phyloP scores from a whole-genome alignment of 1,284 basidiomycete species.

The Heterobasidion occidentale region DNA sequence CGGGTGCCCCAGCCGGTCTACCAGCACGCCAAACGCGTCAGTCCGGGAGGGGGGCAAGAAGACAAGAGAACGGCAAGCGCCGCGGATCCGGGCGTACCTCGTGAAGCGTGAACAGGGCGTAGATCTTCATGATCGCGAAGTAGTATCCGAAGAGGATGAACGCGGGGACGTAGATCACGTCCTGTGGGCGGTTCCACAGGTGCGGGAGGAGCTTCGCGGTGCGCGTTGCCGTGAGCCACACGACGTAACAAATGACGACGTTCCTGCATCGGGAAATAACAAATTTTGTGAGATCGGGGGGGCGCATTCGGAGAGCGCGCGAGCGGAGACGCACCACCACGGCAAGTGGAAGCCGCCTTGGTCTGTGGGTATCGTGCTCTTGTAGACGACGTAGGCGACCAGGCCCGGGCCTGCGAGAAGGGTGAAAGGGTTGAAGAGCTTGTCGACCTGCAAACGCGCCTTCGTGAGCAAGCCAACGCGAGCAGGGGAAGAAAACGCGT shows the following conservation, averaged over 20 bases:
- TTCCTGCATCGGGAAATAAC: conserved; percentile 42
- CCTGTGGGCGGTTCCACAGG: conserved; percentile 77
- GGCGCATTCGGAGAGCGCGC: conserved; percentile 3
- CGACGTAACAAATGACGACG: conserved; percentile 64
- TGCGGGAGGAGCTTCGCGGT: conserved; percentile 86
- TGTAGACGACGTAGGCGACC: conserved; percentile 70
- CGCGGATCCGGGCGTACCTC: conserved; percentile 35
- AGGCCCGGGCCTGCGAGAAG: conserved; percentile 77
- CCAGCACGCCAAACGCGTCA: conserved; percentile 1
- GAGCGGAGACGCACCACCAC: conserved; percentile 63
- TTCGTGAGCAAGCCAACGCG: background rate
- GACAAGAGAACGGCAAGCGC: conserved; percentile 3
- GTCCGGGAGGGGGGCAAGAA: background rate
- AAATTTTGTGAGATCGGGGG: conserved; percentile 1
- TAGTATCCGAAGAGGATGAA: conserved; percentile 88
- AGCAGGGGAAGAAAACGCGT: conserved; percentile 11
- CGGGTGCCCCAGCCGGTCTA: conserved; percentile 89
- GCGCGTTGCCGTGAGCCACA: conserved; percentile 79
- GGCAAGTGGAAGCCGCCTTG: conserved; percentile 83
- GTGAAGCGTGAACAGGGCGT: conserved; percentile 77
- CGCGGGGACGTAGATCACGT: conserved; percentile 86
- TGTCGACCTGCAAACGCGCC: conserved; percentile 55
- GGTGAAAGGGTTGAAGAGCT: conserved; percentile 86
- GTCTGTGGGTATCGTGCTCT: conserved; percentile 62
- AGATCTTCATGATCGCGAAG: conserved; percentile 84